These are phyloP conservation scores for Penicillium sp. DNA, from an alignment of 2,329 filamentous ascomycete species.

Conservation along the genomic window DNA sequence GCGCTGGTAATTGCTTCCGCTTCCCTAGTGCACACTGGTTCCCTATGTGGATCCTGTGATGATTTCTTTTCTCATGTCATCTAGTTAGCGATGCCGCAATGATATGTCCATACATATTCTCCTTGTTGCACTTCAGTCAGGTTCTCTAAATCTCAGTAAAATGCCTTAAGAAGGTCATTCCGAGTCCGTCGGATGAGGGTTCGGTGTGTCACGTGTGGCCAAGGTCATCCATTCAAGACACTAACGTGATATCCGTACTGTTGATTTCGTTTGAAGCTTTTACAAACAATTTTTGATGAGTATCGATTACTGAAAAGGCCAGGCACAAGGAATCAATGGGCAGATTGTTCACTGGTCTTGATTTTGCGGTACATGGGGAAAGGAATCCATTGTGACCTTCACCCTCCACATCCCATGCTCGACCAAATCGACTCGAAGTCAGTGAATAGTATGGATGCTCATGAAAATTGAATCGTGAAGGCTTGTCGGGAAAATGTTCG, in stretches of 20 bases:
- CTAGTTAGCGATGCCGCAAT: background rate
- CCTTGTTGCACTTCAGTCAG: background rate
- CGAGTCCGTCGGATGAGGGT: background rate
- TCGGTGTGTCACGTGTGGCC: background rate
- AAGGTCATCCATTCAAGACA: background rate
- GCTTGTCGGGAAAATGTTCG: too few relatives aligned
- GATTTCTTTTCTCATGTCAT: background rate
- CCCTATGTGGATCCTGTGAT: background rate
- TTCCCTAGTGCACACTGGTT: background rate
- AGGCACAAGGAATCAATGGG: background rate
- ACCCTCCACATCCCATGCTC: background rate
- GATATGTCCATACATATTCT: slow-evolving; percentile 2
- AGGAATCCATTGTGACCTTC: background rate
- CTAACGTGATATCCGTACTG: background rate
- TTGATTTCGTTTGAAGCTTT: too few relatives aligned
- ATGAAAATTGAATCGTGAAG: background rate
- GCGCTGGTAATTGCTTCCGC: slow-evolving; percentile 1
- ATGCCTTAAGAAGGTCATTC: background rate
- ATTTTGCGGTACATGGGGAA: background rate
- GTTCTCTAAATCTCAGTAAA: background rate
- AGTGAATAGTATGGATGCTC: background rate
- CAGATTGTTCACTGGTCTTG: background rate
- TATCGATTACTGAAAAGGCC: background rate
- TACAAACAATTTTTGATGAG: too few relatives aligned
- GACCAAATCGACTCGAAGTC: background rate